Evolutionary conservation across 2,329 filamentous ascomycete genomes (phyloP), one percentile per base, ranked within the genome.

Genomic region (Trichoderma arundinaceum): DNA sequence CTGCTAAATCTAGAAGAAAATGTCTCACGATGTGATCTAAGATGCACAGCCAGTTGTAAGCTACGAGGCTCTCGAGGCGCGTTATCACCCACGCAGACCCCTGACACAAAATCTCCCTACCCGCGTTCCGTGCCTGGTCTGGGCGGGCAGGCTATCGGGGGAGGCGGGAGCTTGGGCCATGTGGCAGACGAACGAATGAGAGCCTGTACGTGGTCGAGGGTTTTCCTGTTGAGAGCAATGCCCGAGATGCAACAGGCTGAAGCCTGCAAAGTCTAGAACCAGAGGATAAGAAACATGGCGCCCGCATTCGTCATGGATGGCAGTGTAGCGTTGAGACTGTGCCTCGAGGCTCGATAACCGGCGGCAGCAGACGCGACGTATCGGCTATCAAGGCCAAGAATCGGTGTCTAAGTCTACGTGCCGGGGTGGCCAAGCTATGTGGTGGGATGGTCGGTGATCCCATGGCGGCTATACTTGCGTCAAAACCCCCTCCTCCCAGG

Each of bases 61-160:
- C 28, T 43, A 39, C 58, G 38, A 43, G 58, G 58, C 48, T 52
- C 33, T 41, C 58, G 13, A 61, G 58, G 58, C 58, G 58, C 58
- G 58, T 61, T 43, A 65, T 57, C 52, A 43, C 53, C 53, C 44
- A 65, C 52, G 46, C 53, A 28, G 53, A 44, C 62, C 51, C 44
- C 46, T 59, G 62, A 52, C 54, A 51, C 46, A 57, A 44, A 35
- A 17, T n/a, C 43, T 33, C 61, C 22, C 43, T 59, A 52, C 54
- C 63, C 54, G 54, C 63, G 46, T 65, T 58, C 63, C 63, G 46
- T 60, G 39, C 54, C 54, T 28, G 54, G 54, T 22, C 39, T 52
- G 53, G 28, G 46, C 44, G 22, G 48, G 54, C 41, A 51, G 57
- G 15, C n/a, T 39, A 48, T 49, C 32, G 44, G 58, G 44, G 58